Percentiles rank a stretch among this genome's conserved stretches.
phyloP scores from a whole-genome alignment of 1,284 basidiomycete genomes.

The Cryptococcus maquisensis region DNA sequence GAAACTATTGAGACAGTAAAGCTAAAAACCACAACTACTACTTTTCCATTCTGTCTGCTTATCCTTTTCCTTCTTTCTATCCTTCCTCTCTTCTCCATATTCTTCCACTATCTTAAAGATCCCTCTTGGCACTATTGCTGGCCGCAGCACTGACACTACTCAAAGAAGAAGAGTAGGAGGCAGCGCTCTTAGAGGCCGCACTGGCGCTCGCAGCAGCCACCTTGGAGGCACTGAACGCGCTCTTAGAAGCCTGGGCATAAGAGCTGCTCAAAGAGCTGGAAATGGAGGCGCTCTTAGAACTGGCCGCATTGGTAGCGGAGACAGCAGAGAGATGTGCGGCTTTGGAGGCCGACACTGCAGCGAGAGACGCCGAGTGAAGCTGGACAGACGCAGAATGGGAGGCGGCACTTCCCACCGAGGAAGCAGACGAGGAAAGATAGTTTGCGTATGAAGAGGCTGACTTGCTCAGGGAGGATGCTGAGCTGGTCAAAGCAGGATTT shows the following conservation, averaged over 20 bases:
- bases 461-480: constrained; percentile 42
- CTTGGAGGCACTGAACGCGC: constrained; percentile 23
- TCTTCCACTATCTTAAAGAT: constrained; percentile 23
- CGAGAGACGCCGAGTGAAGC: constrained; percentile 36
- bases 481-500: constrained; percentile 32
- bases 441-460: constrained; percentile 37
- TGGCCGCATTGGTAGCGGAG: constrained; percentile 30
- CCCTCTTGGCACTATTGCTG: constrained; percentile 31
- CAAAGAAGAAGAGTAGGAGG: constrained; percentile 28
- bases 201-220: constrained; percentile 23
- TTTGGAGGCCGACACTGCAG: constrained; percentile 27
- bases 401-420: constrained; percentile 33
- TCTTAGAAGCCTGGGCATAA: constrained; percentile 51
- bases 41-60: neutral
- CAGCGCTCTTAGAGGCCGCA: constrained; percentile 28
- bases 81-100: constrained; percentile 1
- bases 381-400: constrained; percentile 51
- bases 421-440: constrained; percentile 46
- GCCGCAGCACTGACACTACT: constrained; percentile 32
- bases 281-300: constrained; percentile 31
- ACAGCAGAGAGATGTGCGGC: constrained; percentile 28
- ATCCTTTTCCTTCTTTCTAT: neutral
- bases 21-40: neutral
- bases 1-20: neutral
- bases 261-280: constrained; percentile 24